Evolutionary conservation across 2,329 filamentous ascomycete genomes (phyloP).

Genomic region (Phyllosticta capitalensis): DNA sequence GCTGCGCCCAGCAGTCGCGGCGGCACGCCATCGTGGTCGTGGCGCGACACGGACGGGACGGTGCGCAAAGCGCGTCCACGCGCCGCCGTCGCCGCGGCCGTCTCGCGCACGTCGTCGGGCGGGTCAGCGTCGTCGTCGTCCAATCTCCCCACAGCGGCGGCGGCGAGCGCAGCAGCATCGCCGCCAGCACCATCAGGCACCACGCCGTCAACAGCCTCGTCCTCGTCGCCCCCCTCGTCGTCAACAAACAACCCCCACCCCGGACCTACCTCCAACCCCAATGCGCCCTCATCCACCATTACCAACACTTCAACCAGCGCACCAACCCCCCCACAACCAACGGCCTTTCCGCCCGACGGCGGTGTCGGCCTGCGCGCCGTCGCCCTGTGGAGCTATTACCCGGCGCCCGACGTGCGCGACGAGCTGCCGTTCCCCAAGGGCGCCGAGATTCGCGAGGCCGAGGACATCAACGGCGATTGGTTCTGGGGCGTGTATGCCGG

Average conservation of each 20-base stretch:
- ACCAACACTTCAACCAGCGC: not conserved
- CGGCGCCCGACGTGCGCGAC: slow-evolving; percentile 52
- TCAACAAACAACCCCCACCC: not conserved
- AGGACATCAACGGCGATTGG: slow-evolving; percentile 89
- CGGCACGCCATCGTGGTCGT: slow-evolving; percentile 20
- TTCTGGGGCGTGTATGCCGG: slow-evolving; percentile 81
- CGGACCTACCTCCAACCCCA: not conserved
- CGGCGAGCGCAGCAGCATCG: not conserved
- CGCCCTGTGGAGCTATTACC: slow-evolving; percentile 73
- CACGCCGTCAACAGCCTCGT: not conserved
- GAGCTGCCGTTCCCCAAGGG: slow-evolving; percentile 78
- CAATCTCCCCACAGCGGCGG: not conserved
- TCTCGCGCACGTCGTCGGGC: not conserved
- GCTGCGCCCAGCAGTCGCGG: not conserved
- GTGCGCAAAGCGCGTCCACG: slow-evolving; percentile 16
- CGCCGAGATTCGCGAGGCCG: slow-evolving; percentile 72
- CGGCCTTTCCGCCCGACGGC: slow-evolving; percentile 61
- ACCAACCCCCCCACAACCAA: not conserved
- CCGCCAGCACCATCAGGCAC: not conserved
- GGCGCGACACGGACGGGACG: slow-evolving; percentile 26
- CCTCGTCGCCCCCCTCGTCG: not conserved
- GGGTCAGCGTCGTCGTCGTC: not conserved
- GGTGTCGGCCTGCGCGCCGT: slow-evolving; percentile 55
- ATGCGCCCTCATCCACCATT: not conserved
- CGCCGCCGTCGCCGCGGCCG: not conserved